Conservation (phyloP, 139 green algal species). For the Coccomyxa sp. region DNA sequence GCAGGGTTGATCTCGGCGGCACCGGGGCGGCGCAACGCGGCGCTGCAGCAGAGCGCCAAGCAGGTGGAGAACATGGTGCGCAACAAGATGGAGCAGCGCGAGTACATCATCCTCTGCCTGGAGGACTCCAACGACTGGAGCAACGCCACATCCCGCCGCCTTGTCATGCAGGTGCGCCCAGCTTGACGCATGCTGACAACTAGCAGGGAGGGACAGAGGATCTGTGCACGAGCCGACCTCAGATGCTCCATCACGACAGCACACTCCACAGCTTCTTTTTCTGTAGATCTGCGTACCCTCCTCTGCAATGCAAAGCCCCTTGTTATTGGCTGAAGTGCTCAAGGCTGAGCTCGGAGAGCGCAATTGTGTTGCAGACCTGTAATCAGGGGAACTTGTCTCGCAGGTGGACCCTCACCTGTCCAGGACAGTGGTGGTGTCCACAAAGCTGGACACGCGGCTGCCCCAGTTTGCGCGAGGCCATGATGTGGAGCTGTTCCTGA, state of each 20-base stretch:
- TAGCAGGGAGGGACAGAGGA: no score
- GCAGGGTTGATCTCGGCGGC: slow-evolving; percentile 88
- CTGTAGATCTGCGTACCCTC: background rate
- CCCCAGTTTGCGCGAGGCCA: slow-evolving; percentile 81
- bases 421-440: slow-evolving; percentile 91
- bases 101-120: slow-evolving; percentile 96
- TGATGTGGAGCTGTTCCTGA: slow-evolving; percentile 90
- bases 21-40: slow-evolving; percentile 73
- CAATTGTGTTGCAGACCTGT: no score
- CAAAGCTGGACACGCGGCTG: slow-evolving; percentile 94
- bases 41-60: slow-evolving; percentile 57
- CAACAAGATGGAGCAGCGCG: slow-evolving; percentile 84
- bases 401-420: slow-evolving; percentile 84
- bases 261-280: background rate
- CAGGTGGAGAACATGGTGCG: slow-evolving; percentile 86
- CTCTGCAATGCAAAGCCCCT: no score
- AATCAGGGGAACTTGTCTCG: no score
- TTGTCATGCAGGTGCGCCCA: slow-evolving; percentile 79
- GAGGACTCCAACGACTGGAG: slow-evolving; percentile 93
- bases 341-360: no score
- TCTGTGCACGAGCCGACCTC: no score
- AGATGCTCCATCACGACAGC: no score
- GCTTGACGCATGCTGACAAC: no score
- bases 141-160: slow-evolving; percentile 87
- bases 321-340: no score